Evolutionary conservation across 805 yeast species (phyloP).

Genomic region (Metschnikowia lachancei): DNA sequence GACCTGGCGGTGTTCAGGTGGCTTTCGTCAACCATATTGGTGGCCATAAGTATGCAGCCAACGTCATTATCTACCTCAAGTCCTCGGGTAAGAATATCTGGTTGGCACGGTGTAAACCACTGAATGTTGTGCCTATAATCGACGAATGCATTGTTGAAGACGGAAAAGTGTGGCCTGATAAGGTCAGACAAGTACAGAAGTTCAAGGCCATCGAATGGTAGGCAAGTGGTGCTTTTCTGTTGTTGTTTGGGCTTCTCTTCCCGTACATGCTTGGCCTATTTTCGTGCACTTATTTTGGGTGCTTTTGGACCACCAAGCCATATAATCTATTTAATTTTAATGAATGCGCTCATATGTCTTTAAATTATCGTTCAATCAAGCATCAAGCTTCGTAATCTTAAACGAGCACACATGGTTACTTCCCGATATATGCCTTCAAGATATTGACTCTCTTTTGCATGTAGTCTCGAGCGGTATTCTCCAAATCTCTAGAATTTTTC

Average conservation of each 20-base stretch:
- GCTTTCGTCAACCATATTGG: slow-evolving; percentile 84
- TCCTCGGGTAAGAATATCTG: slow-evolving; percentile 71
- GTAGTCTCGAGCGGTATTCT: slow-evolving; percentile 46
- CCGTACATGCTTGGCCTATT: too few species aligned
- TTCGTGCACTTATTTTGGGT: too few species aligned
- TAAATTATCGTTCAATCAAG: too few species aligned
- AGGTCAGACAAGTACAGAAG: slow-evolving; percentile 60
- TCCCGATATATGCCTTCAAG: slow-evolving; percentile 24
- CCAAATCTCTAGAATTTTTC: slow-evolving; percentile 34
- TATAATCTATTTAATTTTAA: not conserved
- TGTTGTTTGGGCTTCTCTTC: not conserved
- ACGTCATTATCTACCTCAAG: slow-evolving; percentile 71
- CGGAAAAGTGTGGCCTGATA: slow-evolving; percentile 67
- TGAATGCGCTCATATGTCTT: too few species aligned
- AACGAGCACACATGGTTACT: not conserved
- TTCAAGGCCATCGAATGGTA: slow-evolving; percentile 54
- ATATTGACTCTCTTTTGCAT: slow-evolving; percentile 53
- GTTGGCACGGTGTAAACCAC: slow-evolving; percentile 84
- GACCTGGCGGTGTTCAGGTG: slow-evolving; percentile 73
- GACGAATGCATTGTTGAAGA: slow-evolving; percentile 71
- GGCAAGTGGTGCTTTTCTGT: not conserved
- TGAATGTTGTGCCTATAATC: slow-evolving; percentile 67
- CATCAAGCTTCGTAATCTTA: too few species aligned
- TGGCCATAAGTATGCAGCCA: slow-evolving; percentile 94
- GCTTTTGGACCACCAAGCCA: too few species aligned